These are phyloP conservation scores for Lineolata rhizophorae DNA, from an alignment of 495 filamentous ascomycete species.

Conservation along the genomic window DNA sequence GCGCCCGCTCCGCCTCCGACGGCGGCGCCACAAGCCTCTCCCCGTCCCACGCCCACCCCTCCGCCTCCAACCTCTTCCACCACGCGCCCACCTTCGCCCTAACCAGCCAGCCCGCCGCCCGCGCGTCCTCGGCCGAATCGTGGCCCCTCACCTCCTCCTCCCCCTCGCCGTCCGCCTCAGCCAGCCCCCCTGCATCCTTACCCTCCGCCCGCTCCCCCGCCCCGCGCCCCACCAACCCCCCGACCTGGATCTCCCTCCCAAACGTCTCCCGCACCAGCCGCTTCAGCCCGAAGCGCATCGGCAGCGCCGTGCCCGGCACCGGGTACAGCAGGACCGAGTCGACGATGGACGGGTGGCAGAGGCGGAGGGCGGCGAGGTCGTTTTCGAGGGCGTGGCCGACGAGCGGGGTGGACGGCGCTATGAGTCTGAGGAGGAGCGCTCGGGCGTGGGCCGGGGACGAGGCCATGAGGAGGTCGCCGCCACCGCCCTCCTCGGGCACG, in stretches of 20 bases:
- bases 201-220: too few species aligned
- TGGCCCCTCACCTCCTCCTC: too few species aligned
- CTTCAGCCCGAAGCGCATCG: slow-evolving; percentile 53
- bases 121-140: slow-evolving; percentile 73
- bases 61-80: too few species aligned
- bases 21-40: too few species aligned
- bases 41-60: too few species aligned
- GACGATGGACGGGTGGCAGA: slow-evolving; percentile 67
- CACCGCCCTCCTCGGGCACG: slow-evolving; percentile 4
- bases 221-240: slow-evolving; percentile 29
- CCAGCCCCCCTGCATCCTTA: too few species aligned
- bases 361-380: slow-evolving; percentile 61
- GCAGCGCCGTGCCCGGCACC: slow-evolving; percentile 49
- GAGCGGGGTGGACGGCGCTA: slow-evolving; percentile 54
- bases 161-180: too few species aligned
- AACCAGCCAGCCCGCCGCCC: slow-evolving; percentile 71
- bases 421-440: slow-evolving; percentile 41
- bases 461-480: slow-evolving; percentile 35
- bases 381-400: slow-evolving; percentile 93
- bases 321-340: slow-evolving; percentile 78
- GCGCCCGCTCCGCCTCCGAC: too few species aligned
- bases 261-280: slow-evolving; percentile 40
- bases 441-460: slow-evolving; percentile 50
- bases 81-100: slow-evolving; percentile 37
- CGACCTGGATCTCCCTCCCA: slow-evolving; percentile 55